These are phyloP conservation scores for Elasticomyces elasticus DNA, from an alignment of 495 filamentous ascomycete genomes.

Conservation along the genomic window DNA sequence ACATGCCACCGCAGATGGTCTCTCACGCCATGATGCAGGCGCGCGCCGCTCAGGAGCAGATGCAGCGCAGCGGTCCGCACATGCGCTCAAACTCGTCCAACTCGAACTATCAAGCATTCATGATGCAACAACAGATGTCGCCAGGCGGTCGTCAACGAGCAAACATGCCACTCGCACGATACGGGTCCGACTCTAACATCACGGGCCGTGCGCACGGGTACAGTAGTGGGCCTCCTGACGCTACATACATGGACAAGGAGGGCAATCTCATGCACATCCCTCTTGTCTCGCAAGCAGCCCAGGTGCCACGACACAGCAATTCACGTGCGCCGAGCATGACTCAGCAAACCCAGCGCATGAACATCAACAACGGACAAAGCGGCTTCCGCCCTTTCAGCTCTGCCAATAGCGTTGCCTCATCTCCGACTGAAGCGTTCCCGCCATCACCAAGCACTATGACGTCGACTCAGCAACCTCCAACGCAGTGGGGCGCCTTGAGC, in stretches of 20 bases:
- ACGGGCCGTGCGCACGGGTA: not conserved
- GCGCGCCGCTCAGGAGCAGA: not conserved
- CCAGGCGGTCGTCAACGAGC: not conserved
- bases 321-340: not conserved
- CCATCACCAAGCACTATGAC: not conserved
- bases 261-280: conserved; percentile 2
- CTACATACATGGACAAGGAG: not conserved
- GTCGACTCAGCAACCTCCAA: not conserved
- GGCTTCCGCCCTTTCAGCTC: not conserved
- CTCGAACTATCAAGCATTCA: not conserved
- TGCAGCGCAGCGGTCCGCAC: not conserved
- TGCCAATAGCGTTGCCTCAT: not conserved
- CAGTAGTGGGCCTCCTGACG: not conserved
- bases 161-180: not conserved
- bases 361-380: not conserved
- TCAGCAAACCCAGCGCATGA: not conserved
- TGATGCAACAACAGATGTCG: not conserved
- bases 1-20: not conserved
- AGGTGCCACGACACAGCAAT: conserved; percentile 1
- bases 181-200: not conserved
- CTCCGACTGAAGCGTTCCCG: not conserved
- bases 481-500: not conserved
- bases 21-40: not conserved
- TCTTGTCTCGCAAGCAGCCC: not conserved
- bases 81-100: not conserved